A percentile compares a stretch with the other conserved stretches of the same genome.
Conservation (phyloP, 1,284 basidiomycete genomes). For the Fistulinella staudtii region DNA sequence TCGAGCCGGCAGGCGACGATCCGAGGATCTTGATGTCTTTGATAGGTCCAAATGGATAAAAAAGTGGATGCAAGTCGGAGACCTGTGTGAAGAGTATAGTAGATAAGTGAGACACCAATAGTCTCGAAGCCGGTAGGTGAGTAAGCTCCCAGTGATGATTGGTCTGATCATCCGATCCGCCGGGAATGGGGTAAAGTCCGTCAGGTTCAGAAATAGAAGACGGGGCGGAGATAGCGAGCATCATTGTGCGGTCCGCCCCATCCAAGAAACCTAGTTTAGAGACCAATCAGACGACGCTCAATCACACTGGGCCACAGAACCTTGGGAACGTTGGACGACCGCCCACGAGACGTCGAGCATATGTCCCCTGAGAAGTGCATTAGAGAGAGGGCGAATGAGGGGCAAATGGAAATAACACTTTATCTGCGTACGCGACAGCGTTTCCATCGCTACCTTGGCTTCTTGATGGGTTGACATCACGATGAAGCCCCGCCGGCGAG, state of each 20-base stretch:
- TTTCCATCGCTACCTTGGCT: slow-evolving; percentile 61
- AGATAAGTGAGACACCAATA: slow-evolving; percentile 65
- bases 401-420: slow-evolving; percentile 36
- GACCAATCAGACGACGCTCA: slow-evolving; percentile 6
- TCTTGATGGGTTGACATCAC: slow-evolving; percentile 71
- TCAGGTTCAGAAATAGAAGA: slow-evolving; percentile 32
- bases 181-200: slow-evolving; percentile 18
- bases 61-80: slow-evolving; percentile 65
- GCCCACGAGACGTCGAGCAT: slow-evolving; percentile 76
- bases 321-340: slow-evolving; percentile 76
- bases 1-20: slow-evolving; percentile 30
- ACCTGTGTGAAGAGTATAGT: slow-evolving; percentile 60
- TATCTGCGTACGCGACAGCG: slow-evolving; percentile 61
- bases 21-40: slow-evolving; percentile 49
- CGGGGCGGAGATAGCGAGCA: slow-evolving; percentile 45
- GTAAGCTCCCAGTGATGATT: slow-evolving; percentile 30
- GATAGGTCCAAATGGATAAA: slow-evolving; percentile 67
- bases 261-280: slow-evolving; percentile 71
- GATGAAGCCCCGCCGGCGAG: slow-evolving; percentile 72
- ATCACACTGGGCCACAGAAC: slow-evolving; percentile 31
- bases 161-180: slow-evolving; percentile 7
- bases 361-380: slow-evolving; percentile 47
- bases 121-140: slow-evolving; percentile 42
- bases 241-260: slow-evolving; percentile 68
- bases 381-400: neutral